Evolutionary conservation across 2,329 filamentous ascomycete genomes (phyloP).

Genomic region (Penicillium sp.): DNA sequence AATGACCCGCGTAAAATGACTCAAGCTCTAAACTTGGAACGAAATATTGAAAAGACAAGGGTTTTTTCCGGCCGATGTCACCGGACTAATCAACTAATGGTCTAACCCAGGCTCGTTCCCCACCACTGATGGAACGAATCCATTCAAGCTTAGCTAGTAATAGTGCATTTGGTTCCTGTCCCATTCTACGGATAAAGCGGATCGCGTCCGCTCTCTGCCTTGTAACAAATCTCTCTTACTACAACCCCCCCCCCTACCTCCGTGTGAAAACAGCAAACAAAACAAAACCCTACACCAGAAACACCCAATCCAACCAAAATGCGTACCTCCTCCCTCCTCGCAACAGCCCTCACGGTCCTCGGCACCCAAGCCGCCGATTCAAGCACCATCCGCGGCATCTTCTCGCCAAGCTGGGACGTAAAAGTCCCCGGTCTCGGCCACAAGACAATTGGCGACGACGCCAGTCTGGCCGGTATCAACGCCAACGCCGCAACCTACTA

Average conservation of each 20-base stretch:
- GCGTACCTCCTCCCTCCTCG: conserved; percentile 8
- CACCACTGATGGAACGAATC: neutral
- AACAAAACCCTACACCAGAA: neutral
- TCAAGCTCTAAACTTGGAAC: neutral
- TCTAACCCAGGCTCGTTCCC: neutral
- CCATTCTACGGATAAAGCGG: neutral
- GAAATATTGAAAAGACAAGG: neutral
- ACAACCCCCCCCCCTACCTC: neutral
- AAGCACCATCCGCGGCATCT: conserved; percentile 15
- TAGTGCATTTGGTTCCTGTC: neutral
- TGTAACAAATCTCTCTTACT: neutral
- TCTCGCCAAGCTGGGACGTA: conserved; percentile 8
- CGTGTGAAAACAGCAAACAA: neutral
- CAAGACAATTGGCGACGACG: conserved; percentile 13
- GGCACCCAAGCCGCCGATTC: neutral
- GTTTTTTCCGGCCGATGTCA: neutral
- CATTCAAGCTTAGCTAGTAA: neutral
- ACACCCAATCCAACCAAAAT: neutral
- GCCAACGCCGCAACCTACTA: conserved; percentile 24
- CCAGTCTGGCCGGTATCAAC: conserved; percentile 24
- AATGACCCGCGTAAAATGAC: neutral
- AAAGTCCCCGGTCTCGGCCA: conserved; percentile 1
- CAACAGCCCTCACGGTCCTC: conserved; percentile 4
- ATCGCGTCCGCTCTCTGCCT: neutral
- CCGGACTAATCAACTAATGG: neutral